Percentiles rank a stretch among this genome's conserved stretches.
Evolutionary conservation across 2,329 filamentous ascomycete species (phyloP).

Genomic region (Dactylellina sp.): DNA sequence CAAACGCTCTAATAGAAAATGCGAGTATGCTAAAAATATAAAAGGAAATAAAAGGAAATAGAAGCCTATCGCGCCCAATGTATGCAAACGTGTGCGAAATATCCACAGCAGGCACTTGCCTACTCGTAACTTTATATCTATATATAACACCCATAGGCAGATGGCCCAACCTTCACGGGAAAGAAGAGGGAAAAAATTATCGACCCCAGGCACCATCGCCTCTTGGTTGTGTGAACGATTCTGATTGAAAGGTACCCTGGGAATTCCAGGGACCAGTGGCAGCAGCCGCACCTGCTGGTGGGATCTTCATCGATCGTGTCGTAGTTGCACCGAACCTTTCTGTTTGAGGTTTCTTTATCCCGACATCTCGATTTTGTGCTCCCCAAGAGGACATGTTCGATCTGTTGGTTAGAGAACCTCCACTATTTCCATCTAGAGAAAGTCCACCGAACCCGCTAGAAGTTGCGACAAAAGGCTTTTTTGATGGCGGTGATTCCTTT

Average conservation of each 20-base stretch:
- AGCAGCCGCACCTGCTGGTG: slow-evolving; percentile 29
- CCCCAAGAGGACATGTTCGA: slow-evolving; percentile 43
- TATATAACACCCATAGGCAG: too few relatives aligned
- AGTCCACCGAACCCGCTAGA: slow-evolving; percentile 41
- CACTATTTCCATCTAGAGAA: slow-evolving; percentile 29
- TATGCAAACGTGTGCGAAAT: too few relatives aligned
- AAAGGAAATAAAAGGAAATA: neutral
- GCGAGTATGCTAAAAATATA: neutral
- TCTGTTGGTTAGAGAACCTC: slow-evolving; percentile 16
- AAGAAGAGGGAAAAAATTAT: neutral
- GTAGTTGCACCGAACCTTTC: slow-evolving; percentile 50
- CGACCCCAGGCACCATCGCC: slow-evolving; percentile 10
- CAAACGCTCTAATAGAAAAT: neutral
- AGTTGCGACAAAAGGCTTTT: neutral
- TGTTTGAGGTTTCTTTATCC: slow-evolving; percentile 33
- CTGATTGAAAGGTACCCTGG: slow-evolving; percentile 10
- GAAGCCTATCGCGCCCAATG: neutral
- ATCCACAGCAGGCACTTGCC: too few relatives aligned
- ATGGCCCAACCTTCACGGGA: too few relatives aligned
- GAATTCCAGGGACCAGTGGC: slow-evolving; percentile 31
- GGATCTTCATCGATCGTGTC: slow-evolving; percentile 49
- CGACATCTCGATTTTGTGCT: slow-evolving; percentile 26
- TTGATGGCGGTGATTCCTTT: slow-evolving; percentile 14
- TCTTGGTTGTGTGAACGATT: slow-evolving; percentile 21
- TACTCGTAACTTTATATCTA: too few relatives aligned